These are phyloP conservation scores for Penicillium sp. DNA, from an alignment of 2,329 filamentous ascomycete species.

Conservation along the genomic window DNA sequence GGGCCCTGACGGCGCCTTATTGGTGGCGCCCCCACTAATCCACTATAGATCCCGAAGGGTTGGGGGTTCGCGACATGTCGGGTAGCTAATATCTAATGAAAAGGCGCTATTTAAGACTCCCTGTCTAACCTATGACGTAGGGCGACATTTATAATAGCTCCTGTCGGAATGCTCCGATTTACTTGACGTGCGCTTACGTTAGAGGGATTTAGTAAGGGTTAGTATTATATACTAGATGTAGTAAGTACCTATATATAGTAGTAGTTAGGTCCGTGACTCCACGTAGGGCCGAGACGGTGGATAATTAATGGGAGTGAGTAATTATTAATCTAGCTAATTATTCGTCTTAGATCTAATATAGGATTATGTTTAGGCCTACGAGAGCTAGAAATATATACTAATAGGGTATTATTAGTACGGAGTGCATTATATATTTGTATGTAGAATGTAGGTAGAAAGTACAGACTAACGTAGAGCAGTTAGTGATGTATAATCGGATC, in stretches of 20 bases:
- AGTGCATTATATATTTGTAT: not conserved
- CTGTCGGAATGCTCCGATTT: conserved; percentile 26
- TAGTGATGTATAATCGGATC: not conserved
- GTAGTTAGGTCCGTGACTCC: not conserved
- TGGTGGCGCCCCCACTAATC: not conserved
- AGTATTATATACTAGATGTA: too few species aligned
- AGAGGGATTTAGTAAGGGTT: conserved; percentile 1
- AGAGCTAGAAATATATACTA: not conserved
- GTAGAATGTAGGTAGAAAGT: not conserved
- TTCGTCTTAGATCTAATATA: conserved; percentile 24
- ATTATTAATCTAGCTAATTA: conserved; percentile 13
- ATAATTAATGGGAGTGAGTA: conserved; percentile 23
- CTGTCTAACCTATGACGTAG: conserved; percentile 21
- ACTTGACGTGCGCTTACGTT: conserved; percentile 20
- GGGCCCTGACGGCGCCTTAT: not conserved
- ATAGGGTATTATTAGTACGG: not conserved
- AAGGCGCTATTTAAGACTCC: conserved; percentile 1
- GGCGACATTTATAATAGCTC: conserved; percentile 11
- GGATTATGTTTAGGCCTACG: not conserved
- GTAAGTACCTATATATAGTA: too few species aligned
- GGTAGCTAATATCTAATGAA: conserved; percentile 12
- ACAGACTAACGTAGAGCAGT: not conserved
- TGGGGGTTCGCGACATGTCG: not conserved
- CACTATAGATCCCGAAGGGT: not conserved
- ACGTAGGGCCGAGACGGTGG: not conserved